These are phyloP conservation scores for Blumeria graminis DNA, from an alignment of 2,329 filamentous ascomycete species.

Conservation along the genomic window DNA sequence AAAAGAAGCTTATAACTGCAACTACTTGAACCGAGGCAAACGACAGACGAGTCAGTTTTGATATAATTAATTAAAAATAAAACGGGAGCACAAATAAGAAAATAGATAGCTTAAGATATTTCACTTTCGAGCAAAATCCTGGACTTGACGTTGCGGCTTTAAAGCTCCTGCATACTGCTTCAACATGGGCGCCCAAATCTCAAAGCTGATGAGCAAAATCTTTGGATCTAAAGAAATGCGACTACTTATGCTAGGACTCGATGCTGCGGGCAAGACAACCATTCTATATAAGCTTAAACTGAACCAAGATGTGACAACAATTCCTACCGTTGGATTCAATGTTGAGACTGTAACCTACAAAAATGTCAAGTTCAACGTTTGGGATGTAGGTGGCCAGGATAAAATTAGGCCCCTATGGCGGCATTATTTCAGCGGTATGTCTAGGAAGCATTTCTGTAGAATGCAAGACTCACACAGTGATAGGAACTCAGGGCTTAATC, in stretches of 20 bases:
- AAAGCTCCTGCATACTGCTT: background rate
- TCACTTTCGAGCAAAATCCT: background rate
- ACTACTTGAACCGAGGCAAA: no score
- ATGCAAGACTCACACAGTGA: background rate
- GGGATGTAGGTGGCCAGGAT: constrained; percentile 97
- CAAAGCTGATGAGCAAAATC: constrained; percentile 94
- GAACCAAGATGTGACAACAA: constrained; percentile 92
- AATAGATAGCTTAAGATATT: no score
- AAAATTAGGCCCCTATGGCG: constrained; percentile 95
- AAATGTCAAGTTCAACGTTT: constrained; percentile 98
- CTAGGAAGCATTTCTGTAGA: background rate
- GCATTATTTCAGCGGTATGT: constrained; percentile 73
- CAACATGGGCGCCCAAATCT: constrained; percentile 79
- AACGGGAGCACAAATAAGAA: no score
- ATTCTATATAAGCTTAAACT: constrained; percentile 99
- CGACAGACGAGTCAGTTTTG: no score
- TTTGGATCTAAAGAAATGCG: constrained; percentile 99
- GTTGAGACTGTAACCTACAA: constrained; percentile 98
- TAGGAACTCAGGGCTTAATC: constrained; percentile 89
- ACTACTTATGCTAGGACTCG: constrained; percentile 89
- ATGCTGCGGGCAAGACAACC: constrained; percentile 96
- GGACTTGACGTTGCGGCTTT: background rate
- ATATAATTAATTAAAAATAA: no score
- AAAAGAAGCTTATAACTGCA: no score
- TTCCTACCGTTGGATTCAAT: constrained; percentile 97